These are phyloP conservation scores for Acacia melanoxylon DNA, from an alignment of 306 rosid genomes.

Conservation along the genomic window DNA sequence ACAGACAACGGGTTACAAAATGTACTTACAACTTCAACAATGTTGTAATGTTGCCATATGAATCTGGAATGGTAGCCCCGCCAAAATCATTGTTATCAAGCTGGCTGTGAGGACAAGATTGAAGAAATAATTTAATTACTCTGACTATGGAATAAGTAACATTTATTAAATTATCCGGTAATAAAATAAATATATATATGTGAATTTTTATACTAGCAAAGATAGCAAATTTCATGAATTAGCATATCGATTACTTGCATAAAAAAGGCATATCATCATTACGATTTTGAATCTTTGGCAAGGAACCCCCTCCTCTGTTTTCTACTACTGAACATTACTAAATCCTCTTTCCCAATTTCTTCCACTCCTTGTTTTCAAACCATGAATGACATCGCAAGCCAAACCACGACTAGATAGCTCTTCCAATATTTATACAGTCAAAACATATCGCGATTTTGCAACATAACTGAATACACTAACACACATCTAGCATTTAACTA, in stretches of 20 bases:
- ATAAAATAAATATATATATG: not conserved
- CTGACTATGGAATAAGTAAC: not conserved
- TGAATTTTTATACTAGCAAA: not conserved
- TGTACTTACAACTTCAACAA: conserved; percentile 78
- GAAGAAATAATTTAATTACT: conserved; percentile 19
- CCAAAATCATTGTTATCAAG: conserved; percentile 85
- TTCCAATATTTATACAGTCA: not conserved
- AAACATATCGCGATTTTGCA: not conserved
- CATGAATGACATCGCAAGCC: conserved; percentile 12
- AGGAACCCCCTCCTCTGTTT: not conserved
- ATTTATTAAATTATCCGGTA: not conserved
- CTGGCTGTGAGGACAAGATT: conserved; percentile 64
- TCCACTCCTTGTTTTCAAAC: conserved; percentile 9
- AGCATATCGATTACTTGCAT: not conserved
- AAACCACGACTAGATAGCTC: not conserved
- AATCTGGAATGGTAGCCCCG: conserved; percentile 63
- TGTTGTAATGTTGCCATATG: conserved; percentile 56
- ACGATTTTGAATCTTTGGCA: not conserved
- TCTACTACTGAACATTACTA: not conserved
- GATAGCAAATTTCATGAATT: not conserved
- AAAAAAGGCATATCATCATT: not conserved
- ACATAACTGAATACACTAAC: not conserved
- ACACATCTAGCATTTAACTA: not conserved
- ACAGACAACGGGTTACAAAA: not conserved
- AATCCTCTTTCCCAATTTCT: not conserved